These are phyloP conservation scores for Hirsutella rhossiliensis DNA, from an alignment of 2,329 filamentous ascomycete species.

Conservation along the genomic window DNA sequence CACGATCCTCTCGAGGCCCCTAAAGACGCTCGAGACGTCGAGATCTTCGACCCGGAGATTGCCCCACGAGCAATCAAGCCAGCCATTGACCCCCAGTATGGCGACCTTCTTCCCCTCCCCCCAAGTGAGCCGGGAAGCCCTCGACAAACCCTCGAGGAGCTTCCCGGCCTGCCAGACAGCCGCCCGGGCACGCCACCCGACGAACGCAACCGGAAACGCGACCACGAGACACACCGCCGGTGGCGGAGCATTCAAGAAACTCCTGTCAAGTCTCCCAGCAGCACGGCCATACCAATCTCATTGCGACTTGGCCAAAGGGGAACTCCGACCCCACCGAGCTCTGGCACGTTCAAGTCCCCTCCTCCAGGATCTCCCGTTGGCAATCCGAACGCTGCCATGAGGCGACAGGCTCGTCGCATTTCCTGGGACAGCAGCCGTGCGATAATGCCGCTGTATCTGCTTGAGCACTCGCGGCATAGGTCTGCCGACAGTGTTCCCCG, in stretches of 20 bases:
- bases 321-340: conserved; percentile 27
- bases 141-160: conserved; percentile 19
- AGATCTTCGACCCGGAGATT: conserved; percentile 45
- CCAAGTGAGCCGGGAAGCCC: conserved; percentile 46
- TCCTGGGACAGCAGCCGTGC: conserved; percentile 56
- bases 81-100: conserved; percentile 54
- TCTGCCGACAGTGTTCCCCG: conserved; percentile 18
- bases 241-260: conserved; percentile 36
- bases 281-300: conserved; percentile 45
- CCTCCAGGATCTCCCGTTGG: conserved; percentile 21
- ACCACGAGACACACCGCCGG: conserved; percentile 31
- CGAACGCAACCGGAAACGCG: conserved; percentile 27
- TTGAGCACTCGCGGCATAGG: conserved; percentile 47
- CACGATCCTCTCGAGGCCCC: conserved; percentile 13
- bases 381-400: conserved; percentile 22
- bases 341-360: conserved; percentile 23
- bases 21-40: conserved; percentile 13
- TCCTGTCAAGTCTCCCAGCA: conserved; percentile 37
- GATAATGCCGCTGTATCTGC: conserved; percentile 70
- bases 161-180: conserved; percentile 48
- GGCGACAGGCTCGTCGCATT: conserved; percentile 35
- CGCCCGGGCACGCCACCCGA: conserved; percentile 44
- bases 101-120: conserved; percentile 51
- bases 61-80: conserved; percentile 46
- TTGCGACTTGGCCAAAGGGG: conserved; percentile 38